phyloP scores from a whole-genome alignment of 2,329 filamentous ascomycete species.

The Zymoseptoria crescenta region DNA sequence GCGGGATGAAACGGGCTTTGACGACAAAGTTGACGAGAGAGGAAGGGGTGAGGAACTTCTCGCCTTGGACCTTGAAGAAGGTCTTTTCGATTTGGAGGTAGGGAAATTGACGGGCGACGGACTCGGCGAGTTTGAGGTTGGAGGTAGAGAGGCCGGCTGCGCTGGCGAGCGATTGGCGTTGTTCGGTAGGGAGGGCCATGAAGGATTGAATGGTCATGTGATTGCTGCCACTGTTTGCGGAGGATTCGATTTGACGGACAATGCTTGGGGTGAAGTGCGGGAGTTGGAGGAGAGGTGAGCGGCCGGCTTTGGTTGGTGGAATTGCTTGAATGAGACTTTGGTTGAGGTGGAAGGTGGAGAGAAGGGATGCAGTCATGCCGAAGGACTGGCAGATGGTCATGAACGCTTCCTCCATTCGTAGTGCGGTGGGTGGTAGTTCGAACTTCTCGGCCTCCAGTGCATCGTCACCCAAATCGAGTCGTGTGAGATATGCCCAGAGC shows the following conservation, averaged over 20 bases:
- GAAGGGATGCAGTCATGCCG: slow-evolving; percentile 71
- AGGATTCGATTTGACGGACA: slow-evolving; percentile 54
- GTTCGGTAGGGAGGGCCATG: slow-evolving; percentile 71
- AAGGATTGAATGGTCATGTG: slow-evolving; percentile 79
- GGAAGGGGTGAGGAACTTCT: slow-evolving; percentile 83
- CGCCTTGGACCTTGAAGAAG: slow-evolving; percentile 97
- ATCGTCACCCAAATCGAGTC: slow-evolving; percentile 73
- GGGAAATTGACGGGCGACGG: slow-evolving; percentile 76
- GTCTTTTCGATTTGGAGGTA: slow-evolving; percentile 78
- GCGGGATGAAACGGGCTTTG: slow-evolving; percentile 88
- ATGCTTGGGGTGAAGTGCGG: slow-evolving; percentile 68
- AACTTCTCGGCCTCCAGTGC: slow-evolving; percentile 78
- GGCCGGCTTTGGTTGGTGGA: slow-evolving; percentile 58
- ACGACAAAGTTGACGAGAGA: slow-evolving; percentile 90
- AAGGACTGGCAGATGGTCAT: slow-evolving; percentile 81
- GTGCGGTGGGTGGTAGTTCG: slow-evolving; percentile 78
- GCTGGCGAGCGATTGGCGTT: slow-evolving; percentile 66
- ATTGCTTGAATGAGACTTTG: slow-evolving; percentile 88
- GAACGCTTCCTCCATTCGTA: slow-evolving; percentile 78
- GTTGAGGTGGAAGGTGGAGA: slow-evolving; percentile 71
- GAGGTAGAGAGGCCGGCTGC: slow-evolving; percentile 62
- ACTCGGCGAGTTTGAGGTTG: slow-evolving; percentile 68
- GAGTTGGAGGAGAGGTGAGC: slow-evolving; percentile 72
- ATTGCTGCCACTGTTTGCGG: slow-evolving; percentile 46
- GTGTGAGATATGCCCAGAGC: slow-evolving; percentile 90